Base-by-base conservation (phyloP, 2,329 filamentous ascomycete species). In the Coniochaeta sp. region DNA sequence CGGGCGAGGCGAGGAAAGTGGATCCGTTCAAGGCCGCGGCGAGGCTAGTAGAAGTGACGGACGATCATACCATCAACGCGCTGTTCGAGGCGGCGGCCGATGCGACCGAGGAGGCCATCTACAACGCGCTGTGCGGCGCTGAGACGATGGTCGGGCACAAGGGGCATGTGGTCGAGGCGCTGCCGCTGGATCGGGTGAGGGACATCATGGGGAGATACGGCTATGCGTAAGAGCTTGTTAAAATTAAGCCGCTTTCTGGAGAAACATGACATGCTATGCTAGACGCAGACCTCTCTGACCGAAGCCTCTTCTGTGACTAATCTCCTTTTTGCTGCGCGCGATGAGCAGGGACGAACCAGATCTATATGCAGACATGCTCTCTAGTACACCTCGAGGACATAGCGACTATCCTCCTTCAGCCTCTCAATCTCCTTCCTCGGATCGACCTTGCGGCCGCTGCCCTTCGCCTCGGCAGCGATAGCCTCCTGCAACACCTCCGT, bases 371-470 rank as follows among this genome's bases (percentile, higher is more conserved):
- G 26, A 36, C 34, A 36, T n/a, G 16, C 34, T 16, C 14, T 9
- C 57, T 90, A 98, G 77, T 98, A 98, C 60, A 98, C 95, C 79
- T 99, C 95, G 59, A 99, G 82, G 58, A 99, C 93, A 77, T 98
- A 99, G 72, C 95, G 84, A 63, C 89, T 85, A 68, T 91, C 89
- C 74, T 99, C 95, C 89, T 99, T 99, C 68, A 99, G 79, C 77
- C 89, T 89, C 81, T 99, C 96, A 79, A 99, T 98, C 82, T 96
- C 92, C 82, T 93, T 93, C 68, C 82, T 81, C 2, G 89, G 79
- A 71, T 96, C 92, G 44, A 96, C 82, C 86, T 93, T 97, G 80
- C 89, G 91, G 60, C 86, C 85, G 63, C 74, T 79, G 56, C 74
- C 75, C 81, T 85, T 87, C 55, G 88, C 90, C 70, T 96, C 89